Evolutionary conservation across 345 rosid genomes (phyloP).

Genomic region (Linum usitatissimum): DNA sequence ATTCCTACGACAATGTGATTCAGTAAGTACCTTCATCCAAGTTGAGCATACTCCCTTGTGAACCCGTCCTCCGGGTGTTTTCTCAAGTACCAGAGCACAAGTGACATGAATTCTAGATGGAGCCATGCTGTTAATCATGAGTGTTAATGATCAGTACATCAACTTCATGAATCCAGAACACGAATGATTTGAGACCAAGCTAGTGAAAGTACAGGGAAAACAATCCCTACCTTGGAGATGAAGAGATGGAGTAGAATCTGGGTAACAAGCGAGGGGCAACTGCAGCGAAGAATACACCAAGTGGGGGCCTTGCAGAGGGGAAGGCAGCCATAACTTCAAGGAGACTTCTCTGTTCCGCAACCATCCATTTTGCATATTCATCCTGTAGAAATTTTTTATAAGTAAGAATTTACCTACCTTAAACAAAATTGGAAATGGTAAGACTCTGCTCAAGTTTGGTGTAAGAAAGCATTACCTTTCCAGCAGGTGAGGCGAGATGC

Average conservation of each 20-base stretch:
- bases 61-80: constrained; percentile 72
- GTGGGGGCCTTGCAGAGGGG: constrained; percentile 80
- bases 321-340: constrained; percentile 90
- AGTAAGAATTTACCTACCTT: constrained; percentile 3
- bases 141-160: constrained; percentile 8
- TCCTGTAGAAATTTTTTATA: constrained; percentile 33
- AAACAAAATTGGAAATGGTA: constrained; percentile 2
- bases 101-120: constrained; percentile 80
- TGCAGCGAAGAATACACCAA: constrained; percentile 93
- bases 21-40: constrained; percentile 66
- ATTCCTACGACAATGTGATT: too few species aligned
- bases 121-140: constrained; percentile 39
- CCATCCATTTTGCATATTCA: constrained; percentile 85
- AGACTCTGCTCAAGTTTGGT: not conserved
- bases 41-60: constrained; percentile 95
- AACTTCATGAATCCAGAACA: constrained; percentile 6
- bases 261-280: constrained; percentile 85
- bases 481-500: constrained; percentile 82
- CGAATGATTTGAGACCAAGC: constrained; percentile 1
- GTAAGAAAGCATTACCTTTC: constrained; percentile 49
- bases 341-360: constrained; percentile 79
- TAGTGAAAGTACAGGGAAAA: not conserved
- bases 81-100: constrained; percentile 75
- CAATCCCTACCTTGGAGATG: constrained; percentile 71
- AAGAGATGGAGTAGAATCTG: constrained; percentile 88